Conservation (phyloP, 805 yeast species). For the Henningerozyma blattae region DNA sequence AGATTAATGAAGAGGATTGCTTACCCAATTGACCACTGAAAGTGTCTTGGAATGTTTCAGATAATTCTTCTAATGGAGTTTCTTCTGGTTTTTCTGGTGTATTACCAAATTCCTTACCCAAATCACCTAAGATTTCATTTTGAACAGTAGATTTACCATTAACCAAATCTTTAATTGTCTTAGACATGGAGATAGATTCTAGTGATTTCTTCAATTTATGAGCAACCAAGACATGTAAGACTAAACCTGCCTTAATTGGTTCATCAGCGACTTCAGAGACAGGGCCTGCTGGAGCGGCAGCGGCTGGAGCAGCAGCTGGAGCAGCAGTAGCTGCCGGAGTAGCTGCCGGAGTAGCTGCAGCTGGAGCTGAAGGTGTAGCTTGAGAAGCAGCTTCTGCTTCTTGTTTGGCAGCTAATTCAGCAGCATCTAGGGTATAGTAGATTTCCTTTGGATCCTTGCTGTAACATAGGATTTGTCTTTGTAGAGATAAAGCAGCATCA, state of each 20-base stretch:
- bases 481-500: constrained; percentile 81
- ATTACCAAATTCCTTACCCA: constrained; percentile 95
- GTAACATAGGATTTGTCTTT: constrained; percentile 91
- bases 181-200: constrained; percentile 74
- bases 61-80: constrained; percentile 89
- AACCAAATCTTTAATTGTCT: constrained; percentile 93
- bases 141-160: constrained; percentile 98
- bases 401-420: constrained; percentile 27
- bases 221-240: constrained; percentile 84
- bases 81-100: constrained; percentile 99
- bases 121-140: constrained; percentile 96
- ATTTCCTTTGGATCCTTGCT: constrained; percentile 94
- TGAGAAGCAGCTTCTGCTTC: constrained; percentile 18
- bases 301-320: constrained; percentile 40
- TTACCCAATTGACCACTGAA: constrained; percentile 87
- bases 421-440: constrained; percentile 81
- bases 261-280: constrained; percentile 79
- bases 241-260: constrained; percentile 73
- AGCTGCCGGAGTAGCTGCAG: constrained; percentile 46
- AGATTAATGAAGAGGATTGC: constrained; percentile 77
- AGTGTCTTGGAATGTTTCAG: constrained; percentile 87
- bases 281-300: constrained; percentile 67
- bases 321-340: constrained; percentile 49
- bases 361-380: constrained; percentile 32
- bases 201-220: constrained; percentile 88